phyloP scores from a whole-genome alignment of 768 basidiomycete genomes.

The Tylopilus balloui region DNA sequence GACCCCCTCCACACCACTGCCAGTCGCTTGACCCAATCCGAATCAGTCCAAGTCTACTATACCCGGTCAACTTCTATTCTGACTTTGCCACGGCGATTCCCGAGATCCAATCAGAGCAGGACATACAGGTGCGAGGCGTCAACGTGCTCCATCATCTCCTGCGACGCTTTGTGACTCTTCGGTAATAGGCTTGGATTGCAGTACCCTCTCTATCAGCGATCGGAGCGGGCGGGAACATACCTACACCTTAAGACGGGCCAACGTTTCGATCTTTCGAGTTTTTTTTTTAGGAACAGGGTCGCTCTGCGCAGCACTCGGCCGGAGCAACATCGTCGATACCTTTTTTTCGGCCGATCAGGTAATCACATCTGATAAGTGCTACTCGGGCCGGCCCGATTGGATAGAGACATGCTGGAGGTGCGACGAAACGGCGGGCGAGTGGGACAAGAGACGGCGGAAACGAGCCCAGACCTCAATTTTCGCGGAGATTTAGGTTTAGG shows the following conservation, averaged over 20 bases:
- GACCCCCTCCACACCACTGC: background rate
- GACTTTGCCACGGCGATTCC: background rate
- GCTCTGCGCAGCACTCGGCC: background rate
- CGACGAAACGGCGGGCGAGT: constrained; percentile 1
- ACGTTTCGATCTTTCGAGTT: background rate
- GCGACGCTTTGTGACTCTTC: constrained; percentile 3
- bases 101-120: background rate
- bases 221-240: constrained; percentile 6
- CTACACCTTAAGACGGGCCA: background rate
- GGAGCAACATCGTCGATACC: background rate
- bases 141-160: constrained; percentile 7
- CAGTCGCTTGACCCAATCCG: background rate
- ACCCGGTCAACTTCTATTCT: background rate
- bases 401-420: background rate
- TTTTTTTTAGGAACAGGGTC: constrained; percentile 1
- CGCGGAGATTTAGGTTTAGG: constrained; percentile 24
- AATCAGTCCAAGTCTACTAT: background rate
- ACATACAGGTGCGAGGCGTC: constrained; percentile 8
- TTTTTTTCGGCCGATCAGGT: background rate
- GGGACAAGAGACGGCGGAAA: background rate
- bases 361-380: constrained; percentile 4
- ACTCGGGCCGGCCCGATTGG: constrained; percentile 5
- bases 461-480: constrained; percentile 3
- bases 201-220: constrained; percentile 5
- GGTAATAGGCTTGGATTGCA: constrained; percentile 9